These are phyloP conservation scores for Pichia sp. DNA, from an alignment of 1,139 yeast species.

Conservation along the genomic window DNA sequence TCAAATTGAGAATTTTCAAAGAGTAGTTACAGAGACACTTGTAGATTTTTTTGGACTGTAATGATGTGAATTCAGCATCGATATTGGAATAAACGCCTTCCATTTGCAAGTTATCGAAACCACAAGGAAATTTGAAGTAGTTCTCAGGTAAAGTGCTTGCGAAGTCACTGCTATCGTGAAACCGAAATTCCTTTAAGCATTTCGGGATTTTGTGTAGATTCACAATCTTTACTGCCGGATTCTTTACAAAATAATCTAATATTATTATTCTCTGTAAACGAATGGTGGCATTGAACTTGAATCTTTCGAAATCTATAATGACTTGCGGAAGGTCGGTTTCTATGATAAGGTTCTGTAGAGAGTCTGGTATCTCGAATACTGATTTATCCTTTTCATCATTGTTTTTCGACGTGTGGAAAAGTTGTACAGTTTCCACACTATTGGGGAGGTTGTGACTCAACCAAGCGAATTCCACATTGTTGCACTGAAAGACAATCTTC, in stretches of 20 bases:
- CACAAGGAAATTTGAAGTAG: conserved; percentile 1
- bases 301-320: background rate
- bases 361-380: background rate
- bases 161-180: conserved; percentile 6
- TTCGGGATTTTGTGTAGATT: conserved; percentile 2
- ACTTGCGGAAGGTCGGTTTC: conserved; percentile 2
- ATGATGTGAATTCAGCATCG: background rate
- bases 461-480: conserved; percentile 6
- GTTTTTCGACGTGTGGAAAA: background rate
- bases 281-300: background rate
- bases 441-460: background rate
- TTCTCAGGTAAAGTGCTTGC: background rate
- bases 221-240: background rate
- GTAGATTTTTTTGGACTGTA: background rate
- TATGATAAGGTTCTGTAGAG: conserved; percentile 4
- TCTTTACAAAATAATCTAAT: background rate
- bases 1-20: conserved; percentile 1
- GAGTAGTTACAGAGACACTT: conserved; percentile 2
- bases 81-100: conserved; percentile 5
- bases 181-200: conserved; percentile 5
- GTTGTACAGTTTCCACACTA: background rate
- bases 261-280: conserved; percentile 5
- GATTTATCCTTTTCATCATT: background rate
- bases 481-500: conserved; percentile 1
- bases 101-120: conserved; percentile 1